Conservation (phyloP, 129 eudicot genomes). For the Lactuca sativa region DNA sequence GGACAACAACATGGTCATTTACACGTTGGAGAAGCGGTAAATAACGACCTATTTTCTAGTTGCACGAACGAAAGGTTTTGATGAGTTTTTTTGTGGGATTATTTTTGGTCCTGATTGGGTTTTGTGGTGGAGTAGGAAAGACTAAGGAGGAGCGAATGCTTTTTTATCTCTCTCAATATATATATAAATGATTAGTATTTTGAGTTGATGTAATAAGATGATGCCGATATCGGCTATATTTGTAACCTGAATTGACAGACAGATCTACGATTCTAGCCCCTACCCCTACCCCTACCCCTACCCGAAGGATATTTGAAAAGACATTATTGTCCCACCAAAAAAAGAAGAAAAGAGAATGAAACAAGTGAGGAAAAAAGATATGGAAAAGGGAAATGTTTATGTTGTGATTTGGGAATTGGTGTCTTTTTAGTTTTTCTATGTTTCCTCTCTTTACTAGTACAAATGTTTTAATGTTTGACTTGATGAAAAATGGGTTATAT, state of each 20-base stretch:
- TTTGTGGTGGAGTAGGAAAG: background rate
- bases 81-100: constrained; percentile 22
- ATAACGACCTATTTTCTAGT: constrained; percentile 20
- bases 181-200: constrained; percentile 14
- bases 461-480: background rate
- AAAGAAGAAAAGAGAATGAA: background rate
- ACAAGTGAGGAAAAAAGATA: background rate
- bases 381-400: constrained; percentile 6
- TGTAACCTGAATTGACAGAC: constrained; percentile 12
- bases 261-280: background rate
- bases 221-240: constrained; percentile 8
- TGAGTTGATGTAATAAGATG: constrained; percentile 29
- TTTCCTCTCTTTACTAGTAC: no score
- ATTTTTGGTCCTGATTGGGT: constrained; percentile 13
- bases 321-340: background rate
- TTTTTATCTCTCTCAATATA: constrained; percentile 5
- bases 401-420: background rate
- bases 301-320: background rate
- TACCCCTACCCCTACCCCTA: background rate
- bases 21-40: background rate
- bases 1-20: background rate
- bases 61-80: background rate
- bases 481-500: background rate
- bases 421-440: background rate
- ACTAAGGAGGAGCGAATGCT: constrained; percentile 12